Conservation (phyloP, 805 yeast species). For the Kazachstania psychrophila region DNA sequence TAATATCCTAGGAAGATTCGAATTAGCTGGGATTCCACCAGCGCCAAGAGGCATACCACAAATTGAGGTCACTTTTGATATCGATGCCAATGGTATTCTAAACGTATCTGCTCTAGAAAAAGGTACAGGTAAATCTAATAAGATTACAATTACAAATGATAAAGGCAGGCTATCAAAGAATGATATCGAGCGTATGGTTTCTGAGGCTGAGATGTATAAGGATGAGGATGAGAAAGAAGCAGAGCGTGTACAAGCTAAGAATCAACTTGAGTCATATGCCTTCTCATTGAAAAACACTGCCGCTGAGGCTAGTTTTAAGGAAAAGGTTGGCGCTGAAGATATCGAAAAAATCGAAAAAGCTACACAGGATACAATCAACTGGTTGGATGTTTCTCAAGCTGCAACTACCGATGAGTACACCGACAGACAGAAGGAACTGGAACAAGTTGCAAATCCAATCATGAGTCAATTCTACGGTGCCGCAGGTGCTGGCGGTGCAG, state of each 20-base stretch:
- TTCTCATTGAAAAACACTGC: slow-evolving; percentile 82
- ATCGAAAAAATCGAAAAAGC: slow-evolving; percentile 60
- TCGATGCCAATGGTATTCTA: slow-evolving; percentile 95
- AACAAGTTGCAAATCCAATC: slow-evolving; percentile 89
- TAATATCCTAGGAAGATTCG: slow-evolving; percentile 93
- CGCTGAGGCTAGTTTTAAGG: slow-evolving; percentile 62
- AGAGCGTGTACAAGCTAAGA: slow-evolving; percentile 81
- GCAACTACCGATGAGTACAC: slow-evolving; percentile 84
- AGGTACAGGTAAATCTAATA: slow-evolving; percentile 94
- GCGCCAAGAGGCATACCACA: slow-evolving; percentile 99
- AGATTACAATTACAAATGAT: slow-evolving; percentile 95
- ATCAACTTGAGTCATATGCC: slow-evolving; percentile 87
- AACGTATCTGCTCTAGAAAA: slow-evolving; percentile 93
- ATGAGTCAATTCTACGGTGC: slow-evolving; percentile 77
- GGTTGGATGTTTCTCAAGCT: slow-evolving; percentile 87
- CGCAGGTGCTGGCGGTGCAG: slow-evolving; percentile 71
- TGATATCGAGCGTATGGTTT: slow-evolving; percentile 93
- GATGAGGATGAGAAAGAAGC: slow-evolving; percentile 94
- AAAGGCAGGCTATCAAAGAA: slow-evolving; percentile 96
- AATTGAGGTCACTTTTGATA: slow-evolving; percentile 93
- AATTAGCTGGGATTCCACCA: slow-evolving; percentile 90
- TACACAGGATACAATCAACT: slow-evolving; percentile 70
- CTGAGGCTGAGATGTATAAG: slow-evolving; percentile 94
- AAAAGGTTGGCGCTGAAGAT: slow-evolving; percentile 63
- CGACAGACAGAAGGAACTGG: slow-evolving; percentile 91